Evolutionary conservation across 1,284 basidiomycete genomes (phyloP).

Genomic region (Meira nashicola): DNA sequence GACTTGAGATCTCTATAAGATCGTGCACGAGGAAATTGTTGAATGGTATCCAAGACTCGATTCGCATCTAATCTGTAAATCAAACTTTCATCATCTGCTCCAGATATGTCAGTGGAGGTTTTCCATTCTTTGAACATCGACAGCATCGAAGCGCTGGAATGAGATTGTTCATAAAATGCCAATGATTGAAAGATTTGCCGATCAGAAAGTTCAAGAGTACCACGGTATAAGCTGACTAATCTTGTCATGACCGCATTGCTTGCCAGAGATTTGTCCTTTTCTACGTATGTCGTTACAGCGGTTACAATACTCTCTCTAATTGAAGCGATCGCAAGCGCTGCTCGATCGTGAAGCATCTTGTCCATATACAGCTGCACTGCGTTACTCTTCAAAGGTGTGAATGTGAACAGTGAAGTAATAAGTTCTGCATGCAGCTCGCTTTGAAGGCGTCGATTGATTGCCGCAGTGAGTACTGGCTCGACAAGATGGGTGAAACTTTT

Average conservation of each 20-base stretch:
- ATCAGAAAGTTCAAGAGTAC: slow-evolving; percentile 57
- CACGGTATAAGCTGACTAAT: no score
- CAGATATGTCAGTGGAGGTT: no score
- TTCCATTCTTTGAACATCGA: slow-evolving; percentile 24
- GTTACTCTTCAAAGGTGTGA: not conserved
- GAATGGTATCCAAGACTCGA: slow-evolving; percentile 67
- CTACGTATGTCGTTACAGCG: slow-evolving; percentile 69
- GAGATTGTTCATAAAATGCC: slow-evolving; percentile 61
- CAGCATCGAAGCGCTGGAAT: slow-evolving; percentile 56
- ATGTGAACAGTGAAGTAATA: slow-evolving; percentile 53
- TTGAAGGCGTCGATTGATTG: slow-evolving; percentile 63
- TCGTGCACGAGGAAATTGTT: slow-evolving; percentile 62
- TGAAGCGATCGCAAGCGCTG: not conserved
- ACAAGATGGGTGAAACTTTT: slow-evolving; percentile 58
- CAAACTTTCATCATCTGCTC: no score
- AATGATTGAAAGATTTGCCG: slow-evolving; percentile 68
- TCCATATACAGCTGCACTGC: not conserved
- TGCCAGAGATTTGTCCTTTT: slow-evolving; percentile 74
- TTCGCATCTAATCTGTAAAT: slow-evolving; percentile 67
- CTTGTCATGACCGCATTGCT: slow-evolving; percentile 66
- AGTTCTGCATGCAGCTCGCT: slow-evolving; percentile 59
- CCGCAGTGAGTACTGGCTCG: slow-evolving; percentile 69
- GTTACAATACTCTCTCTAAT: slow-evolving; percentile 58
- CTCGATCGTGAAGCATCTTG: not conserved
- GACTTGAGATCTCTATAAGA: not conserved